Conservation (phyloP, 139 green algal species). For the Chlamydomonas eustigma region DNA sequence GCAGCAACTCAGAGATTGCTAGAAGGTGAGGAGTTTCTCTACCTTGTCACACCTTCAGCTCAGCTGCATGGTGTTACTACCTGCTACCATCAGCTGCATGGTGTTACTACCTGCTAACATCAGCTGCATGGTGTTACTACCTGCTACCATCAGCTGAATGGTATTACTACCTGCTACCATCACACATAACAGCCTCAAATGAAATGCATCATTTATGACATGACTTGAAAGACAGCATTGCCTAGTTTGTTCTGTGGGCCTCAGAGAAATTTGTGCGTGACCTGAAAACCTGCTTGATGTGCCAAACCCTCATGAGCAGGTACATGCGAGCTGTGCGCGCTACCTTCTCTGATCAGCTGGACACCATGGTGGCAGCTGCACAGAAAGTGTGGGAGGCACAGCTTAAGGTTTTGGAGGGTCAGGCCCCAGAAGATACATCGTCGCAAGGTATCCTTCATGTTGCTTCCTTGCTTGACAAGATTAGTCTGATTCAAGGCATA, state of each 20-base stretch:
- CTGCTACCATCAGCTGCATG: neutral
- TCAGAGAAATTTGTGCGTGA: too few relatives aligned
- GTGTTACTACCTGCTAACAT: neutral
- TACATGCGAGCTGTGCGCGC: conserved; percentile 2
- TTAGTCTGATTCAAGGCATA: too few relatives aligned
- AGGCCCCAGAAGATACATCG: neutral
- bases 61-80: neutral
- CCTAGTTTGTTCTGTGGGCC: too few relatives aligned
- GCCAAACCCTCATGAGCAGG: too few relatives aligned
- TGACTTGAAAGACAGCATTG: too few relatives aligned
- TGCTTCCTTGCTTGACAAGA: too few relatives aligned
- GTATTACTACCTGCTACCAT: too few relatives aligned
- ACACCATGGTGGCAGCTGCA: neutral
- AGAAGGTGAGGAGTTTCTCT: neutral
- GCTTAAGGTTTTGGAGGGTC: neutral
- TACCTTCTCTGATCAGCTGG: neutral
- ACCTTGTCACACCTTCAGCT: neutral
- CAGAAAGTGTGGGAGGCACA: conserved; percentile 13
- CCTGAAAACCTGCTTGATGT: too few relatives aligned
- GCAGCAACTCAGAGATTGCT: conserved; percentile 4
- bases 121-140: neutral
- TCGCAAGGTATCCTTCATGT: too few relatives aligned
- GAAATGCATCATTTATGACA: too few relatives aligned
- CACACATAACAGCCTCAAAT: too few relatives aligned
- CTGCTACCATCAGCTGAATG: neutral